Evolutionary conservation across 495 filamentous ascomycete genomes (phyloP).

Genomic region (Penicillium malachiteum): DNA sequence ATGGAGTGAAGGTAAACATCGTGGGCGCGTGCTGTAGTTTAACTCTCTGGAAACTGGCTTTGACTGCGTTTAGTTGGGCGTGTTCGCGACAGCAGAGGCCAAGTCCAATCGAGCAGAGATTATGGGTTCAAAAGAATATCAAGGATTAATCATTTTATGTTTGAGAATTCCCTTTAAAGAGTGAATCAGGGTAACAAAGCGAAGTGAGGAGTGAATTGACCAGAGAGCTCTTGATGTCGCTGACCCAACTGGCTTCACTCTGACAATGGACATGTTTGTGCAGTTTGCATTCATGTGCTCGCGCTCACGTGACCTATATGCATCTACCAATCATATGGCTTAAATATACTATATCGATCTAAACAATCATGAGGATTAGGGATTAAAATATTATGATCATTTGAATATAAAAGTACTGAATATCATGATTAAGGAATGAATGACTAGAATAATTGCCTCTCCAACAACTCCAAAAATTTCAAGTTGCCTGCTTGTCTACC

Average conservation of each 20-base stretch:
- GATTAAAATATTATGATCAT: background rate
- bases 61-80: slow-evolving; percentile 6
- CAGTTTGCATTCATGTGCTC: background rate
- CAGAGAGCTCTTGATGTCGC: background rate
- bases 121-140: background rate
- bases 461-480: no score
- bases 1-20: slow-evolving; percentile 95
- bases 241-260: background rate
- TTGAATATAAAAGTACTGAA: background rate
- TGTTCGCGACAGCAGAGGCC: slow-evolving; percentile 8
- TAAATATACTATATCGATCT: background rate
- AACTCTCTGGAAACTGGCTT: background rate
- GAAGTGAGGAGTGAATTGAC: no score
- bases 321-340: background rate
- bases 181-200: background rate
- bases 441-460: no score
- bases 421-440: no score
- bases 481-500: no score
- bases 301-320: background rate
- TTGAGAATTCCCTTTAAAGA: background rate
- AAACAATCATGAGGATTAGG: background rate
- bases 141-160: background rate
- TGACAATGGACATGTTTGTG: background rate
- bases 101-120: slow-evolving; percentile 9
- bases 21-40: slow-evolving; percentile 12